Conservation (phyloP, 345 rosid genomes). For the Pseudoturritis turrita region DNA sequence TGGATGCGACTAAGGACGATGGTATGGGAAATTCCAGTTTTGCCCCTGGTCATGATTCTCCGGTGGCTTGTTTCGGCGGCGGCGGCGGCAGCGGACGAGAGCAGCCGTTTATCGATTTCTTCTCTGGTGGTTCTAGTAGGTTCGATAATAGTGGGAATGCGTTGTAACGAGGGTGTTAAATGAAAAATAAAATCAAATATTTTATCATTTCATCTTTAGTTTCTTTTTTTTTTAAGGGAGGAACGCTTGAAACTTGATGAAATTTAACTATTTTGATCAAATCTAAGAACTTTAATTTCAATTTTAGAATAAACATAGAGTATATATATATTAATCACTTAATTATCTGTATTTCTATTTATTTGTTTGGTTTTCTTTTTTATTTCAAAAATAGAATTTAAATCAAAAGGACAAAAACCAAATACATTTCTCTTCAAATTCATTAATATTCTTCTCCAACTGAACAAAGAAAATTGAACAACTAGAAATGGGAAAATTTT, state of each 20-base stretch:
- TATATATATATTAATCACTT: too few relatives aligned
- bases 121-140: conserved; percentile 22
- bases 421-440: too few relatives aligned
- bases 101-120: conserved; percentile 29
- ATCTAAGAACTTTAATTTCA: neutral
- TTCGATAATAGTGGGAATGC: neutral
- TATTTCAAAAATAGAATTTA: too few relatives aligned
- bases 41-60: conserved; percentile 1
- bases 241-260: neutral
- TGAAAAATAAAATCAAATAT: neutral
- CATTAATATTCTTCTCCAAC: too few relatives aligned
- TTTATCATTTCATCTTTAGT: neutral
- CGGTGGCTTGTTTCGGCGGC: neutral
- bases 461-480: too few relatives aligned
- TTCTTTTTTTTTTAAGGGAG: neutral
- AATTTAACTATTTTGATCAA: neutral
- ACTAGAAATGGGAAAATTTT: too few relatives aligned
- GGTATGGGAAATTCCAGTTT: conserved; percentile 5
- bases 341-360: too few relatives aligned
- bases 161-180: neutral
- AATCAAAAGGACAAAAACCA: too few relatives aligned
- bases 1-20: neutral
- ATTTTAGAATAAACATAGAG: neutral
- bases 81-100: conserved; percentile 3
- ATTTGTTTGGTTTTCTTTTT: too few relatives aligned